Evolutionary conservation across 1,284 basidiomycete genomes (phyloP), one percentile per base, ranked within the genome.

Genomic region (Cystobasidiaceae sp.): DNA sequence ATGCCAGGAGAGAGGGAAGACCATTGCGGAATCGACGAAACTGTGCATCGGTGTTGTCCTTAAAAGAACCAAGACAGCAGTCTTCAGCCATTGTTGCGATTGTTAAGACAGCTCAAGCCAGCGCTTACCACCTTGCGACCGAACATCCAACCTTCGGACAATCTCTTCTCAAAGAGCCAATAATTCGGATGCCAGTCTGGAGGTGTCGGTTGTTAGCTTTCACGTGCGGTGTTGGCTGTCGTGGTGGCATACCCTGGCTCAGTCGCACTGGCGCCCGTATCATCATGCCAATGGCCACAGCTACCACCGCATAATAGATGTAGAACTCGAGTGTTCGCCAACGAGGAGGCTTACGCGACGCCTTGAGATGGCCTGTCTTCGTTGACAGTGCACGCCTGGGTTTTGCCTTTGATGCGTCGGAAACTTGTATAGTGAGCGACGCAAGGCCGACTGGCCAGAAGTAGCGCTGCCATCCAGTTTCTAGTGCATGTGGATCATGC

Each of bases 291-390:
- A 97, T 77, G 13, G 83, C 85, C 23, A 88, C 56, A 15, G 79
- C 75, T 39, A 86, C 84, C 1, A 86, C 79, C 27, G 85, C 68
- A 67, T 81, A 85, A 78, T 97, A 97, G 56, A 88, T 73, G 67
- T 83, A 80, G 79, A 96, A 97, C 77, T 97, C 94, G 17, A 79
- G 77, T 0, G 90, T 89, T 49, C 77, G 78, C 94, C 93, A 97
- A 78, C 88, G 70, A 37, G 79, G 57, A 2, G 34, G 51, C 21
- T 41, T 44, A 15, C n/a, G n/a, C n/a, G n/a, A n/a, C n/a, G n/a
- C n/a, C n/a, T n/a, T n/a, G n/a, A n/a, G n/a, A n/a, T n/a, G n/a
- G n/a, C n/a, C n/a, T n/a, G n/a, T n/a, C n/a, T n/a, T n/a, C n/a
- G n/a, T n/a, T n/a, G n/a, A n/a, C n/a, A n/a, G n/a, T n/a, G n/a